Evolutionary conservation across 495 filamentous ascomycete species (phyloP), one percentile per base, ranked within the genome.

Genomic region (Aspergillus campestris): DNA sequence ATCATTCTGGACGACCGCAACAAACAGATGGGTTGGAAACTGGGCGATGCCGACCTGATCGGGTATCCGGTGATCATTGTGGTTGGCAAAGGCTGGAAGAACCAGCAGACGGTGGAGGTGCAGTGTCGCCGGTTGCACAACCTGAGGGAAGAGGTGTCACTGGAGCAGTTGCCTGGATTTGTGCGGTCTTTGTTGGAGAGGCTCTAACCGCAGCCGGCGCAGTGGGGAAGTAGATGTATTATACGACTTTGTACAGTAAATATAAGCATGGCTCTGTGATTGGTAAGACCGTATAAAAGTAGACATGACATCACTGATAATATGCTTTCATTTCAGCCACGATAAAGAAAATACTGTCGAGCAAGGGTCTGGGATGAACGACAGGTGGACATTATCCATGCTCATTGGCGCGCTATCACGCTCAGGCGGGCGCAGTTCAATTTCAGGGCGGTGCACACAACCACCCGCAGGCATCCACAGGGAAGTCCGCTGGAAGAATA

Each of bases 61-160:
- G 91, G 91, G 9, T 94, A 89, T 61, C 91, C 91, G 0, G 64
- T 97, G 10, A 74, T 94, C 15, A 65, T 94, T 1, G 68, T 94
- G 11, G 66, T 95, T 31, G 91, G 91, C 3, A 82, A 77, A 49
- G 71, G 67, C 12, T 95, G 90, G 89, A 74, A 61, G 51, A 70
- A 74, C 14, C 70, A 77, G 6, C 68, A 69, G 39, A 67, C 69
- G 14, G 72, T 83, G 36, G 90, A 95, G 55, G 78, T 96, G 31
- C 86, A 94, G 56, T 89, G 87, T 57, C 75, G 87, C 43, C 72
- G 75, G 40, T 67, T 83, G 44, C 60, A 53, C 29, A 58, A 55
- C 14, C 31, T 73, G 28, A 62, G 61, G 28, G 62, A 73, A 41
- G 64, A 78, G 34, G 73, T 84, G 8, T 29, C 62, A 9, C 42